Evolutionary conservation across 805 yeast genomes (phyloP).

Genomic region (Lipomyces yamanashiensis): DNA sequence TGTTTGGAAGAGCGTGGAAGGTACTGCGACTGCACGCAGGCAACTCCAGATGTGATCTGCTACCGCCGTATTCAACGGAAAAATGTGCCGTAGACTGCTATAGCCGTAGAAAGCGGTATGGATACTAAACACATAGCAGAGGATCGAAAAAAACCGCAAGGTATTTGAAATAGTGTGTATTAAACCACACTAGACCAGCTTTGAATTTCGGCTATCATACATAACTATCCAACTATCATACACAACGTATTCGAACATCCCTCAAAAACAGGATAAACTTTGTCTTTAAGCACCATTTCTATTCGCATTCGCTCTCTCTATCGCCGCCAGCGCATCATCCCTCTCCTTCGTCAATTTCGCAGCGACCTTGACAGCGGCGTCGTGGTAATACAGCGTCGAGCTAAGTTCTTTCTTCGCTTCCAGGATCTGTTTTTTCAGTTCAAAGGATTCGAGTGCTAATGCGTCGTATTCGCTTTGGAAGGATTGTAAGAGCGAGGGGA

Average conservation of each 20-base stretch:
- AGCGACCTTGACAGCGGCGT: slow-evolving; percentile 88
- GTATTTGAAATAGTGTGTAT: too few species aligned
- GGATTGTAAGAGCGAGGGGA: slow-evolving; percentile 74
- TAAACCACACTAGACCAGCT: too few species aligned
- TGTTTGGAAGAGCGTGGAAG: too few species aligned
- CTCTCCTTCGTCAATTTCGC: slow-evolving; percentile 71
- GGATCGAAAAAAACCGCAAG: too few species aligned
- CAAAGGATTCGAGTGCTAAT: slow-evolving; percentile 77
- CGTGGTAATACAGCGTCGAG: slow-evolving; percentile 77
- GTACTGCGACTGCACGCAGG: too few species aligned
- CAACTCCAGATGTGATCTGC: too few species aligned
- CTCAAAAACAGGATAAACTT: background rate
- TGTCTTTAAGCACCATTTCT: background rate
- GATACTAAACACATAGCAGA: too few species aligned
- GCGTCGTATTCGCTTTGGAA: slow-evolving; percentile 92
- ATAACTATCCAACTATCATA: background rate
- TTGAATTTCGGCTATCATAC: background rate
- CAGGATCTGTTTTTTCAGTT: slow-evolving; percentile 70
- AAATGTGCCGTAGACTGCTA: too few species aligned
- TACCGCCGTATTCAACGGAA: too few species aligned
- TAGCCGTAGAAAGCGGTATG: too few species aligned
- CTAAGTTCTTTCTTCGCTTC: slow-evolving; percentile 72
- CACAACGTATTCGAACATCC: background rate
- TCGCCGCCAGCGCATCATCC: slow-evolving; percentile 68
- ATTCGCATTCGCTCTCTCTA: slow-evolving; percentile 40